Evolutionary conservation across 805 yeast species (phyloP), one percentile per base, ranked within the genome.

Genomic region (Wickerhamia fluorescens): DNA sequence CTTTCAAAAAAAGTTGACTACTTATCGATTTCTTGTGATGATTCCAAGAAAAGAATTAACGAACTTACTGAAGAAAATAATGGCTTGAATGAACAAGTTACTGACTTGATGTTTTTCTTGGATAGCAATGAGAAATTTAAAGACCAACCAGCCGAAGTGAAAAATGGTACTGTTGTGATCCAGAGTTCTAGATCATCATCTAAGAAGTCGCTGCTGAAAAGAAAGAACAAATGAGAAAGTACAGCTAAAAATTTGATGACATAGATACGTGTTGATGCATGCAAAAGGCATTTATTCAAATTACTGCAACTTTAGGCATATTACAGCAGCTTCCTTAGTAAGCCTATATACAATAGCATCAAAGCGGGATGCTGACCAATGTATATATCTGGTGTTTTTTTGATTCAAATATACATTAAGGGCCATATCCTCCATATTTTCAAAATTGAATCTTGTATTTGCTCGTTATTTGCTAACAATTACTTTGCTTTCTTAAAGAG

Each of bases 71-170:
- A 34, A 2, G 58, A 66, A 27, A 75, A 70, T 8, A 48, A 47
- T 7, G 83, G 74, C 2, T 46, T 79, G 17, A 49, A 66, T 24
- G 85, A 78, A 23, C 84, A 80, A 47, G 75, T 75, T 3, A 71
- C 66, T 16, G 95, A 86, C 49, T 51, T 86, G 30, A 83, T 87
- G 95, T 80, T 84, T 38, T 84, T 64, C 45, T 53, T 86, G 22
- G 89, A 81, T 34, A 68, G 82, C 0, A 82, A 73, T 46, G 80
- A 76, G 32, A 82, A 79, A 53, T 71, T 85, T 44, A 73, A 75
- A 42, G 72, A 75, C 44, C 82, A 84, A 14, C 68, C 76, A 3
- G 80, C 79, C 8, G 89, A 79, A 20, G 78, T 80, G 10, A 73
- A 62, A 40, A 78, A 85, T 37, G 95, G 95, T 0, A 71, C 75